A percentile compares a stretch with the other conserved stretches of the same genome.
phyloP scores from a whole-genome alignment of 495 filamentous ascomycete species.

The Clavariopsis aquatica region DNA sequence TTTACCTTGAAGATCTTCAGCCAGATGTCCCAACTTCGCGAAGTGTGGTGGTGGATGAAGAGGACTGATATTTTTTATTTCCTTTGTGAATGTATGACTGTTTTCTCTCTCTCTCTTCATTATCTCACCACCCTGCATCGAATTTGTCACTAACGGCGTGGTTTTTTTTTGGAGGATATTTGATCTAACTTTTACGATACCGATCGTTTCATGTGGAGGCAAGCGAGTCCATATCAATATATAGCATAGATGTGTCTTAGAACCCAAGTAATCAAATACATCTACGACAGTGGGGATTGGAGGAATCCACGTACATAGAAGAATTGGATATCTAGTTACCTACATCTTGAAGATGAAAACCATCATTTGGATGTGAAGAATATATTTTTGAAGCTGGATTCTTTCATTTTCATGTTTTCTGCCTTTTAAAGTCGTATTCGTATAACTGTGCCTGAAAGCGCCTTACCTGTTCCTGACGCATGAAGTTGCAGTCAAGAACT shows the following conservation, averaged over 20 bases:
- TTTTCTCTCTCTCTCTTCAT: neutral
- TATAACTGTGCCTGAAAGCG: neutral
- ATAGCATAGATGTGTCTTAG: neutral
- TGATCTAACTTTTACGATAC: neutral
- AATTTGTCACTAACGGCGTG: too few relatives aligned
- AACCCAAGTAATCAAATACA: neutral
- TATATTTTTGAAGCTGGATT: too few relatives aligned
- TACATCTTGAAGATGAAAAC: too few relatives aligned
- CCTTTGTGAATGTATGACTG: neutral
- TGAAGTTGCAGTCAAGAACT: too few relatives aligned
- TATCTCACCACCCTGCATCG: neutral
- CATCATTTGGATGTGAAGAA: too few relatives aligned
- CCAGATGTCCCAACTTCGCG: constrained; percentile 1
- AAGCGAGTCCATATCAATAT: too few relatives aligned
- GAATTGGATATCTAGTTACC: too few relatives aligned
- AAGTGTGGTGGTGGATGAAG: neutral
- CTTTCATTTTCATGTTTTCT: too few relatives aligned
- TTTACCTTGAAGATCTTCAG: constrained; percentile 24
- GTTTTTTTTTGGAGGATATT: neutral
- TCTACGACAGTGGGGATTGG: neutral
- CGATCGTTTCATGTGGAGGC: too few relatives aligned
- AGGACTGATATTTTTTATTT: neutral
- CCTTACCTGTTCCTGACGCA: neutral
- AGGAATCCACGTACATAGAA: too few relatives aligned
- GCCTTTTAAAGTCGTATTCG: too few relatives aligned